phyloP scores from a whole-genome alignment of 2,329 filamentous ascomycete species.

The Aspergillus intermedius region DNA sequence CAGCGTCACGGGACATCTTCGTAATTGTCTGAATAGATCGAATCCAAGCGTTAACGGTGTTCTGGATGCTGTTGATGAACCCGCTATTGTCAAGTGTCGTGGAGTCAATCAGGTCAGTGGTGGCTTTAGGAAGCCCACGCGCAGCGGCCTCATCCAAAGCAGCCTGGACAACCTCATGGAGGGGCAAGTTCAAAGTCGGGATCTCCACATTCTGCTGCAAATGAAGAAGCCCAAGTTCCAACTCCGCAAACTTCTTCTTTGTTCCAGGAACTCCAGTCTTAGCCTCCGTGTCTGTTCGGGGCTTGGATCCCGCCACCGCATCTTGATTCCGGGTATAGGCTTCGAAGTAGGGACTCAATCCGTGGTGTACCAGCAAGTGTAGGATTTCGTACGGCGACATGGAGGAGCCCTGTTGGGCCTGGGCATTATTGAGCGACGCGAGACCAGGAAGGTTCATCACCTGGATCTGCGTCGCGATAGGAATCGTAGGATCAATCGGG shows the following conservation, averaged over 20 bases:
- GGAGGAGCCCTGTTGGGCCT: slow-evolving; percentile 63
- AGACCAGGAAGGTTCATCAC: slow-evolving; percentile 86
- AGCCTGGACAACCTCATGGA: slow-evolving; percentile 81
- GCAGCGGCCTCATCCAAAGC: slow-evolving; percentile 72
- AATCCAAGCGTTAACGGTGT: slow-evolving; percentile 95
- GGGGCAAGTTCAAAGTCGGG: slow-evolving; percentile 77
- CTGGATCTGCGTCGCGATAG: slow-evolving; percentile 82
- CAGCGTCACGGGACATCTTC: slow-evolving; percentile 80
- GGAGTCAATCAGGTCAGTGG: slow-evolving; percentile 69
- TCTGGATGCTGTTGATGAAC: slow-evolving; percentile 89
- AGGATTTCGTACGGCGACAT: slow-evolving; percentile 86
- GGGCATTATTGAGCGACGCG: slow-evolving; percentile 60
- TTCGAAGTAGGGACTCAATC: slow-evolving; percentile 93
- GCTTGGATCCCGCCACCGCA: slow-evolving; percentile 57
- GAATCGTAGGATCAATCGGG: slow-evolving; percentile 75
- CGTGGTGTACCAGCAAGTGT: slow-evolving; percentile 85
- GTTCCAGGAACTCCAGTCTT: slow-evolving; percentile 96
- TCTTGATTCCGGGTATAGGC: slow-evolving; percentile 83
- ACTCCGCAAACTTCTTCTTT: slow-evolving; percentile 91
- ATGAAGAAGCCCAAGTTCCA: slow-evolving; percentile 84
- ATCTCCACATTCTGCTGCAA: slow-evolving; percentile 98
- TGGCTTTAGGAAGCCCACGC: slow-evolving; percentile 57
- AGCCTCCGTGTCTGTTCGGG: slow-evolving; percentile 75
- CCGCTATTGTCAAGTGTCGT: slow-evolving; percentile 77
- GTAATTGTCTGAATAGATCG: slow-evolving; percentile 97